Evolutionary conservation across 2,329 filamentous ascomycete genomes (phyloP).

Genomic region (Curvularia spicifera): DNA sequence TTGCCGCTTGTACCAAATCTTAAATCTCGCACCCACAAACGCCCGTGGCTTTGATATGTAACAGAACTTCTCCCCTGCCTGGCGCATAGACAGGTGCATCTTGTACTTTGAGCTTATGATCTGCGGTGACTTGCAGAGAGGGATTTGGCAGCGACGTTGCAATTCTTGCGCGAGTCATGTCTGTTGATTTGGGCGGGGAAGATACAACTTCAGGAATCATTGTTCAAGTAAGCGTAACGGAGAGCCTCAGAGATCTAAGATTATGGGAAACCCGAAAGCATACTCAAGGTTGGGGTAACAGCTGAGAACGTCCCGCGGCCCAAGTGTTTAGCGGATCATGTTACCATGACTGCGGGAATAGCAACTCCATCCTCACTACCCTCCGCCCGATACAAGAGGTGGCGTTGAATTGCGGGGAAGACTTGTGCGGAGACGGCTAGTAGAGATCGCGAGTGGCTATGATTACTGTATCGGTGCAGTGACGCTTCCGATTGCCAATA

Average conservation of each 20-base stretch:
- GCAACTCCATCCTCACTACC: not conserved
- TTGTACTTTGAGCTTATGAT: constrained; percentile 63
- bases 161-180: constrained; percentile 19
- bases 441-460: constrained; percentile 16
- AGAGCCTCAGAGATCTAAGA: not conserved
- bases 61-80: constrained; percentile 60
- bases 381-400: not conserved
- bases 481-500: constrained; percentile 1
- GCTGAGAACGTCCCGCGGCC: not conserved
- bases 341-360: not conserved
- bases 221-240: constrained; percentile 1
- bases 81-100: constrained; percentile 65
- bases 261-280: not conserved
- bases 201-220: constrained; percentile 6
- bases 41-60: constrained; percentile 68
- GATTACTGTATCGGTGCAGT: constrained; percentile 17
- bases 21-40: constrained; percentile 63
- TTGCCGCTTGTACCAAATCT: not conserved
- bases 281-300: not conserved
- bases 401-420: constrained; percentile 18
- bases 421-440: constrained; percentile 1
- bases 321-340: constrained; percentile 7
- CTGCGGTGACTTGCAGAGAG: constrained; percentile 65
- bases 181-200: constrained; percentile 18
- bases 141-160: constrained; percentile 55